Base-by-base conservation (phyloP, 139 green algal genomes). In the Gonium pectorale region DNA sequence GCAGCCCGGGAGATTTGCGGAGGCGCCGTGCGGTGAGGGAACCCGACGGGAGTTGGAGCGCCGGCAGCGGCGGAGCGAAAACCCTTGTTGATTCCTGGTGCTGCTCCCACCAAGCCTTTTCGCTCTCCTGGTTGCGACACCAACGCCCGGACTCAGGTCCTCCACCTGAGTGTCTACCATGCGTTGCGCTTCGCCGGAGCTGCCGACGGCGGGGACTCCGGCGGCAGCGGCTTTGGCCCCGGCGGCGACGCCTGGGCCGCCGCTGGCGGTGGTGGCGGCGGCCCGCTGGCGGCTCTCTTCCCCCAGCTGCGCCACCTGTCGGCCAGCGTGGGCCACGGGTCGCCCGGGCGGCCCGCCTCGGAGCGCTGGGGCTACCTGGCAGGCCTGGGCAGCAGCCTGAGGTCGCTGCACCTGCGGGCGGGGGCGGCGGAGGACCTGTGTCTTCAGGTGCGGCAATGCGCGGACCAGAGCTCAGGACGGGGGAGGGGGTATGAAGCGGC, bases 151-250 rank as follows among this genome's bases (percentile, higher is more conserved):
- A n/a, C n/a, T 3, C 73, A 82, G 75, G 75, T 82, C 6, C 75
- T 37, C 6, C 75, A 82, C 75, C 59, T 82, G 8, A 70, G 52
- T 6, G 75, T 82, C 40, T 82, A 72, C 59, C 75, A 82, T n/a
- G 59, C 75, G 5, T 43, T 82, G 6, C 74, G 74, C 40, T 41
- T 81, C 19, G 24, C 54, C 1, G 9, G 24, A 24, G 22, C 72
- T 11, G 26, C 52, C 24, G 54, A 80, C 33, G 35, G 22, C 52
- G 52, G 40, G 15, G 29, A n/a, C 38, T 15, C n/a, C 59, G 13
- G 27, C 41, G 17, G 59, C 29, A 13, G 35, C 54, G 15, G 37
- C 27, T 5, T 5, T 31, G 38, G 31, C 11, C 5, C 5, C 4
- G 33, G 60, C 49, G 33, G 71, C 38, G 27, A 24, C 29, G 26